Evolutionary conservation across 106 monocot genomes (phyloP).

Genomic region (Gastrodia elata): DNA sequence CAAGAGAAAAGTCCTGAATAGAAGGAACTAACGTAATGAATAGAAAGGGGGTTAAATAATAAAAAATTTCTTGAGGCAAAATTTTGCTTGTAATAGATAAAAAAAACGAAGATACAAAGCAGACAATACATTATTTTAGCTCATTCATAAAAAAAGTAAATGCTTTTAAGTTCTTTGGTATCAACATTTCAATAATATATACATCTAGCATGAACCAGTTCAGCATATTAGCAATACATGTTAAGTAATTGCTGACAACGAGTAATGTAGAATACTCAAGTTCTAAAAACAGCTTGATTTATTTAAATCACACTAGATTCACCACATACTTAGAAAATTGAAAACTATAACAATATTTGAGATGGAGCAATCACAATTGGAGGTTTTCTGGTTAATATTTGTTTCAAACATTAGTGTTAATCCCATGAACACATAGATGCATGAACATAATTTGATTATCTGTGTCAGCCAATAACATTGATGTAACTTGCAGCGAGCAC

Average conservation of each 20-base stretch:
- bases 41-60: neutral
- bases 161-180: neutral
- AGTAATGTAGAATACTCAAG: neutral
- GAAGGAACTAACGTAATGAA: neutral
- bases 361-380: neutral
- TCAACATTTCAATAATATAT: neutral
- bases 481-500: no score
- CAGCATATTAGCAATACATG: neutral
- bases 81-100: neutral
- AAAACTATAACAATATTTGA: neutral
- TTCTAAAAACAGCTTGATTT: neutral
- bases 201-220: neutral
- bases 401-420: neutral
- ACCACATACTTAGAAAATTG: neutral
- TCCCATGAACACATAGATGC: no score
- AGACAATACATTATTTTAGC: neutral
- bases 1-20: conserved; percentile 71
- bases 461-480: no score
- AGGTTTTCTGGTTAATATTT: neutral
- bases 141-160: neutral
- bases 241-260: neutral
- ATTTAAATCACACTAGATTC: neutral
- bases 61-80: neutral
- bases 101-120: neutral
- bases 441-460: no score